A percentile compares a stretch with the other conserved stretches of the same genome.
Conservation (phyloP, 306 rosid genomes). For the Biancaea sappan region DNA sequence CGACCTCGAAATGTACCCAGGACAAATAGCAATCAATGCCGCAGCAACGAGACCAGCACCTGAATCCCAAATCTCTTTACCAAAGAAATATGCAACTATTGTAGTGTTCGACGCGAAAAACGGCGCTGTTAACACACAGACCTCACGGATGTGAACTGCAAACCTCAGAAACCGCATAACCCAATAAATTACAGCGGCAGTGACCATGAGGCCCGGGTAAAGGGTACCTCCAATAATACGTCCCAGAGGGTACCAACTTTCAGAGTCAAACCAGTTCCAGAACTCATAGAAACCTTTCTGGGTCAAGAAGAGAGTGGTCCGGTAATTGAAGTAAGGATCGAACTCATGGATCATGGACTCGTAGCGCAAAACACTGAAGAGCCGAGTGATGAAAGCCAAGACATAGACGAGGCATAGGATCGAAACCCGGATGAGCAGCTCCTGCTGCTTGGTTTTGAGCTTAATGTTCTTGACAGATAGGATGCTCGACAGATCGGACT, state of each 20-base stretch:
- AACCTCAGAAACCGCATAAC: conserved; percentile 64
- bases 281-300: conserved; percentile 86
- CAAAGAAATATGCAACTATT: conserved; percentile 87
- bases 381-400: conserved; percentile 91
- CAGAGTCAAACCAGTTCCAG: conserved; percentile 99
- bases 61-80: conserved; percentile 91
- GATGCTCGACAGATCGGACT: conserved; percentile 16
- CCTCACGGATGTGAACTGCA: conserved; percentile 92
- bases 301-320: conserved; percentile 81
- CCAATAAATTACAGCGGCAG: conserved; percentile 85
- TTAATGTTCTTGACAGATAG: conserved; percentile 61
- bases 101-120: conserved; percentile 96
- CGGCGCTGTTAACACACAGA: conserved; percentile 92
- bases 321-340: conserved; percentile 97
- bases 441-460: conserved; percentile 94
- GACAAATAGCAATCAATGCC: conserved; percentile 89
- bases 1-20: conserved; percentile 93
- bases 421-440: conserved; percentile 84
- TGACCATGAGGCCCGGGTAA: conserved; percentile 96
- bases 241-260: conserved; percentile 95
- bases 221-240: conserved; percentile 95
- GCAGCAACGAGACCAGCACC: conserved; percentile 98
- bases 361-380: conserved; percentile 92
- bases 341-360: conserved; percentile 99
- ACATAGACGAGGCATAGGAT: conserved; percentile 71